phyloP scores from a whole-genome alignment of 192 early-diverging fungal genomes.

The Hyaloraphidium curvatum region DNA sequence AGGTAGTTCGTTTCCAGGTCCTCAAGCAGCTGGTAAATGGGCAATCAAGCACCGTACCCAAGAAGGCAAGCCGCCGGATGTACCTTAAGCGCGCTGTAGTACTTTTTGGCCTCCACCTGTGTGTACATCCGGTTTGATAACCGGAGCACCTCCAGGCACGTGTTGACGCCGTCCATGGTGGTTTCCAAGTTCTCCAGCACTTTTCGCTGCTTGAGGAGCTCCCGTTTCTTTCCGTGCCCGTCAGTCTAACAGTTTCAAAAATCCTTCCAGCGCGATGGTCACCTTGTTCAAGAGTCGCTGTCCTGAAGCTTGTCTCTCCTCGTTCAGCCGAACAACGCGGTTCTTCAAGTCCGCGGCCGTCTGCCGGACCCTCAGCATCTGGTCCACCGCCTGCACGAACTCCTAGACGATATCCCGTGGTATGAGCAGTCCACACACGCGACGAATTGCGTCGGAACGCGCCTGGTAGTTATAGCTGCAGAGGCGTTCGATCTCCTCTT shows the following conservation, averaged over 20 bases:
- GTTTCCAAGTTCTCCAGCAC: neutral
- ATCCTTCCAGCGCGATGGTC: constrained; percentile 55
- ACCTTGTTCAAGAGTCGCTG: constrained; percentile 59
- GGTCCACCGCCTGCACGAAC: constrained; percentile 84
- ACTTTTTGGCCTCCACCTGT: neutral
- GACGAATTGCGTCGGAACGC: constrained; percentile 1
- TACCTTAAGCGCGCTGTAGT: neutral
- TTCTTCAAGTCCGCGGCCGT: constrained; percentile 66
- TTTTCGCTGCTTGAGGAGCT: neutral
- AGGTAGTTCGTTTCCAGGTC: constrained; percentile 23
- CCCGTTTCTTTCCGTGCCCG: too few species aligned
- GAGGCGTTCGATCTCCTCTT: constrained; percentile 91
- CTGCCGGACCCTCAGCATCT: constrained; percentile 82
- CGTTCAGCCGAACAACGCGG: constrained; percentile 70
- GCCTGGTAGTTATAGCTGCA: constrained; percentile 93
- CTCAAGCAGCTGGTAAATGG: constrained; percentile 83
- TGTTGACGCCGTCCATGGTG: neutral
- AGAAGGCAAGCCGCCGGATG: neutral
- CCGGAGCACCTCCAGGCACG: neutral
- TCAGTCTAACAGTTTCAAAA: too few species aligned
- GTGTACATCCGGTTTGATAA: neutral
- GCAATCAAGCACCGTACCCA: constrained; percentile 59
- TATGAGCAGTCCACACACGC: neutral
- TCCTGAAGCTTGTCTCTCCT: constrained; percentile 65
- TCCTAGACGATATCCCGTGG: constrained; percentile 26